Base-by-base conservation (phyloP, 306 rosid species). In the Fragaria vesca region DNA sequence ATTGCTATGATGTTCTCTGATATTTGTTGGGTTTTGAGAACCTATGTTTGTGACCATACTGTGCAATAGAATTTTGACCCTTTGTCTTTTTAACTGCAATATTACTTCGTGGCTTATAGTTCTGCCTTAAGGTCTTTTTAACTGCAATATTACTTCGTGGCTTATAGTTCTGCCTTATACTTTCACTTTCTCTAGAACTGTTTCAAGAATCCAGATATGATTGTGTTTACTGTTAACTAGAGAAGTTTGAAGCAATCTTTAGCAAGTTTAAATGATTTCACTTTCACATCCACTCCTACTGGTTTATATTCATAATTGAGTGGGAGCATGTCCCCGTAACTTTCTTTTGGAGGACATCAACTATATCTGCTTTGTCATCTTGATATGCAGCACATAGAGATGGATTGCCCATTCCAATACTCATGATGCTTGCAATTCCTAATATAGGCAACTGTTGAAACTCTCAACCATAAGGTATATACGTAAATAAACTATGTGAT, bases 331-430 rank as follows among this genome's bases (percentile, higher is more conserved):
- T 51, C 16, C 61, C 65, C 65, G 51, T 54, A 2, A 17, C 75
- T 72, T 51, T 1, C 45, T 32, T 71, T 71, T 12, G 65, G 46
- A 32, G 48, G 54, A 54, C 34, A 34, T 50, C 5, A 5, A 2
- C 16, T 32, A 0, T 38, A 38, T 40, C 65, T 20, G 32, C 24
- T 2, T 40, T 38, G 67, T 38, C 76, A 73, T 36, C 76, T 54
- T 55, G 66, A 73, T 73, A 55, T 73, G 76, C 10, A 21, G 66
- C 67, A 55, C 2, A 36, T 54, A 57, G 16, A 51, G 24, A 47
- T 70, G 38, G 74, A 46, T 58, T 65, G 46, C 46, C 26, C 45
- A 2, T 65, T 63, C 70, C 70, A 34, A 8, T 17, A 36, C 70
- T 65, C 26, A 65, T 65, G 38, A 34, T 65, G 46, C 70, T 65